Base-by-base conservation (phyloP, 2,329 filamentous ascomycete species). In the Exophiala sp. region DNA sequence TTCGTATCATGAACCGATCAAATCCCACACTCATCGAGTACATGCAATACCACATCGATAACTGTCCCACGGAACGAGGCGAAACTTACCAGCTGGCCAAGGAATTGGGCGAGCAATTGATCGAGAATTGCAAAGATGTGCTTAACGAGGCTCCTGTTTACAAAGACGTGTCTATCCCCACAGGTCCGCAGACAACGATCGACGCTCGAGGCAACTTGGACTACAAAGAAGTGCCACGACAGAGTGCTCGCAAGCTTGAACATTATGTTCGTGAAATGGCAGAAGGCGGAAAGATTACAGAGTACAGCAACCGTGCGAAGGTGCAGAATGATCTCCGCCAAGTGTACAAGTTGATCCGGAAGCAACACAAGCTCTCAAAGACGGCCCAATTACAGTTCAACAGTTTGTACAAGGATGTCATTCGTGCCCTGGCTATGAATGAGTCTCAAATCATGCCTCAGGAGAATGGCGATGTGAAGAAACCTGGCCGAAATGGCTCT, bases 31-130 rank as follows among this genome's bases (percentile, higher is more conserved):
- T 98, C 1, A 80, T 98, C 51, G 91, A 98, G 62, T 98, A 96
- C 71, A 98, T 98, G 93, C 93, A 98, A 68, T 97, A 98, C 64
- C 93, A 98, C 73, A 98, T 98, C 64, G 93, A 98, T 64, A 93
- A 97, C 74, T 97, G 91, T 73, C 93, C 93, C 0, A 90, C 90
- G 0, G 90, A 98, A 65, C 85, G 91, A 43, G 93, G 93, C 52
- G 93, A 98, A 73, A 98, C 93, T 1, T 98, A 98, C 72, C 81
- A 93, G 72, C 82, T 98, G n/a, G 93, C 93, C 37, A 95, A 98
- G 74, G 83, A 93, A 70, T 85, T 98, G 19, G 91, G 88, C 29
- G 78, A 87, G 65, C 87, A 94, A 72, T 83, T 98, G 47, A 95
- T 98, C 61, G 88, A 96, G 68, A 98, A 98, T 74, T 97, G 93